These are phyloP conservation scores for Musa acuminata DNA, from an alignment of 176 grass and related monocot genomes.

Conservation along the genomic window DNA sequence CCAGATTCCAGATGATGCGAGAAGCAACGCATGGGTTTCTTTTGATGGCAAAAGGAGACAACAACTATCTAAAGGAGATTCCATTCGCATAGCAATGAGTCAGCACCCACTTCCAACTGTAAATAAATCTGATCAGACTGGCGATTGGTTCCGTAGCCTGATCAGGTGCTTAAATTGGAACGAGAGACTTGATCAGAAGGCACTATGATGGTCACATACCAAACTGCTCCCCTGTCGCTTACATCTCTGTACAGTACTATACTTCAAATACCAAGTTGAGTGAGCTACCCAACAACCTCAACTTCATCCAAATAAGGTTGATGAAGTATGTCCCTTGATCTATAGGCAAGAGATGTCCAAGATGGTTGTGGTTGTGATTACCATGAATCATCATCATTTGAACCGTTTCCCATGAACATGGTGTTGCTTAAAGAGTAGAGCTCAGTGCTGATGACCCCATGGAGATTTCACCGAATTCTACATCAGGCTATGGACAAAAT, in stretches of 20 bases:
- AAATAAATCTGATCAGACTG: conserved; percentile 93
- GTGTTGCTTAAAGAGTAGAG: no score
- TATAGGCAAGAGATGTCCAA: neutral
- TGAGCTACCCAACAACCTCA: no score
- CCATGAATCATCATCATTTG: no score
- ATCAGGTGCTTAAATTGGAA: conserved; percentile 98
- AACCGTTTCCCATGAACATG: neutral
- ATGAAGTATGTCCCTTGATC: neutral
- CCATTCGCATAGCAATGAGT: conserved; percentile 80
- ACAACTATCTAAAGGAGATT: conserved; percentile 82
- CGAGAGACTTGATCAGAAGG: conserved; percentile 87
- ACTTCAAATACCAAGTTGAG: neutral
- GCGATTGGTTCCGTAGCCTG: conserved; percentile 90
- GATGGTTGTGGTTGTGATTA: no score
- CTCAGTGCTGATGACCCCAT: neutral
- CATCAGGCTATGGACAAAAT: neutral
- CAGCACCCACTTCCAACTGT: conserved; percentile 87
- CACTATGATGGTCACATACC: conserved; percentile 23
- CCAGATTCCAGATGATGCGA: conserved; percentile 85
- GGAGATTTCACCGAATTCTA: neutral
- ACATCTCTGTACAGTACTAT: neutral
- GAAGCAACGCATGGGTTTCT: conserved; percentile 87
- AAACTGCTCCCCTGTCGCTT: neutral
- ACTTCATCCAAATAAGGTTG: neutral
- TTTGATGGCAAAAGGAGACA: conserved; percentile 91